Conservation (phyloP, 2,329 filamentous ascomycete species). For the Chaetomium sp. region DNA sequence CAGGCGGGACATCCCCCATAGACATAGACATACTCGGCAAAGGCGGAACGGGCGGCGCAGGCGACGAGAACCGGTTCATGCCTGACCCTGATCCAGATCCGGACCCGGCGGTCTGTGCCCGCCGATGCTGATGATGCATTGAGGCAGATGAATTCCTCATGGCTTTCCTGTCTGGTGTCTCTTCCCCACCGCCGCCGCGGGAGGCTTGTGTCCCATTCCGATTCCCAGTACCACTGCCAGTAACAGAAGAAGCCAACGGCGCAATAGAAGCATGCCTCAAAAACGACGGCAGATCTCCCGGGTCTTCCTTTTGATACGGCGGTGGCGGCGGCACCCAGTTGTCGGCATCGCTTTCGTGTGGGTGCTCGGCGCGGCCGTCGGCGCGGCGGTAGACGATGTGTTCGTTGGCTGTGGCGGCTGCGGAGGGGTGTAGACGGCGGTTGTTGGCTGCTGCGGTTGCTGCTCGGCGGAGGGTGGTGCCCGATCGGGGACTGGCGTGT, state of each 20-base stretch:
- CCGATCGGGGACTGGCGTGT: slow-evolving; percentile 64
- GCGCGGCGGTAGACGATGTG: slow-evolving; percentile 59
- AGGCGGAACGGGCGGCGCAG: slow-evolving; percentile 19
- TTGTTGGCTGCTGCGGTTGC: slow-evolving; percentile 71
- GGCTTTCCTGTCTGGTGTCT: slow-evolving; percentile 3
- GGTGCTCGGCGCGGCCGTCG: slow-evolving; percentile 64
- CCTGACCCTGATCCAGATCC: background rate
- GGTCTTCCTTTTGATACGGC: slow-evolving; percentile 64
- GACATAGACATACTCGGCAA: slow-evolving; percentile 15
- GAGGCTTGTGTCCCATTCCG: background rate
- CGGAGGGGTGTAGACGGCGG: slow-evolving; percentile 57
- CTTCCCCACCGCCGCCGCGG: background rate
- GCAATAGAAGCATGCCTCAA: slow-evolving; percentile 38
- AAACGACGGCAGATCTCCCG: slow-evolving; percentile 50
- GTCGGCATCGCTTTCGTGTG: slow-evolving; percentile 81
- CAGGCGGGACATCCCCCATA: background rate
- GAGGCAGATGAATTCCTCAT: slow-evolving; percentile 15
- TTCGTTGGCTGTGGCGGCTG: slow-evolving; percentile 46
- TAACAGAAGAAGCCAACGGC: slow-evolving; percentile 7
- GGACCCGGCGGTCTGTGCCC: slow-evolving; percentile 14
- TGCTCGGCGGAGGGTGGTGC: slow-evolving; percentile 62
- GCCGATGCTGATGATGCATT: slow-evolving; percentile 16
- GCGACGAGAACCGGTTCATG: slow-evolving; percentile 12
- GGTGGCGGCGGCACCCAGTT: slow-evolving; percentile 85
- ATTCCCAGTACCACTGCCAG: too few species aligned